These are phyloP conservation scores for Neoboletus magnificus DNA, from an alignment of 768 basidiomycete genomes.

Conservation along the genomic window DNA sequence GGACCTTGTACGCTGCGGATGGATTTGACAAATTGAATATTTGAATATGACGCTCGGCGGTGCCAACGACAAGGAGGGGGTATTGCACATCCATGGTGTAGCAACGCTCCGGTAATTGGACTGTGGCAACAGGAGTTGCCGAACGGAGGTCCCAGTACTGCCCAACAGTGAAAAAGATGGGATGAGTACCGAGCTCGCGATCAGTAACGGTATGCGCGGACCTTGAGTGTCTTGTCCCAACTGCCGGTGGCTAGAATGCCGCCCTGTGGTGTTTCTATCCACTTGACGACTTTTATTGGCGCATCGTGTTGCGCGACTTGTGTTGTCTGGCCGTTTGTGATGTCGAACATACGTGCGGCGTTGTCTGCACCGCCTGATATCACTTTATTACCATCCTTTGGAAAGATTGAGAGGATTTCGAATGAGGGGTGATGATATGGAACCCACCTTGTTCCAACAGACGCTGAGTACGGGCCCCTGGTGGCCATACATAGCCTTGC, in stretches of 20 bases:
- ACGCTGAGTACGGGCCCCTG: constrained; percentile 86
- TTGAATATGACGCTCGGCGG: constrained; percentile 88
- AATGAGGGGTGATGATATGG: background rate
- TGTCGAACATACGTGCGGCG: constrained; percentile 90
- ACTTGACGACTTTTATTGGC: constrained; percentile 78
- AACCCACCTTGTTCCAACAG: constrained; percentile 82
- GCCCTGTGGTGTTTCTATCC: constrained; percentile 71
- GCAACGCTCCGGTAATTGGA: constrained; percentile 85
- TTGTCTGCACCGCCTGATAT: constrained; percentile 95
- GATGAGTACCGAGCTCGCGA: background rate
- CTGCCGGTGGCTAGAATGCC: constrained; percentile 89
- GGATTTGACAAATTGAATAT: constrained; percentile 87
- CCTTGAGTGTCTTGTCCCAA: constrained; percentile 98
- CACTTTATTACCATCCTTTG: constrained; percentile 83
- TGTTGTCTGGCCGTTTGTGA: constrained; percentile 72
- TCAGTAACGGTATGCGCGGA: constrained; percentile 28
- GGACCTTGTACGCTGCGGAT: constrained; percentile 70
- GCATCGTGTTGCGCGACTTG: constrained; percentile 92
- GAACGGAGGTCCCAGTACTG: constrained; percentile 93
- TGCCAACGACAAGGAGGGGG: constrained; percentile 87
- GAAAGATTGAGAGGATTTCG: constrained; percentile 4
- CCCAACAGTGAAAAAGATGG: background rate
- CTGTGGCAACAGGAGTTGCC: constrained; percentile 69
- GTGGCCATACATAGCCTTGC: constrained; percentile 88
- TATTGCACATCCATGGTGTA: constrained; percentile 83